Evolutionary conservation across 495 filamentous ascomycete genomes (phyloP).

Genomic region (Lasiosphaeria hispida): DNA sequence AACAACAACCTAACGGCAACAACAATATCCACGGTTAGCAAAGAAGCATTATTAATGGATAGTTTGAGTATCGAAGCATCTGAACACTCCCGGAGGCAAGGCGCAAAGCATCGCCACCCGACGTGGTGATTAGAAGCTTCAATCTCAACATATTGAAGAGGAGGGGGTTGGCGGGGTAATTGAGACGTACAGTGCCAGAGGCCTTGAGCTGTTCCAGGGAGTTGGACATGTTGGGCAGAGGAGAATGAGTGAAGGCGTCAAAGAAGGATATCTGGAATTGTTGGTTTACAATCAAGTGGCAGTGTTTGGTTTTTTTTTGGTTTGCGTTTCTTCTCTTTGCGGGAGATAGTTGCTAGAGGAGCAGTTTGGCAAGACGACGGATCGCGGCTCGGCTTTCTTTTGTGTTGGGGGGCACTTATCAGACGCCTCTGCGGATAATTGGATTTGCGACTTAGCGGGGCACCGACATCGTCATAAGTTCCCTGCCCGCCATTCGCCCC

Average conservation of each 20-base stretch:
- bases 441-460: conserved; percentile 4
- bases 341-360: no score
- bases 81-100: no score
- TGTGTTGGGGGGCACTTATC: conserved; percentile 11
- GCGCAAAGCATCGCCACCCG: conserved; percentile 1
- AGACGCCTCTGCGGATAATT: conserved; percentile 12
- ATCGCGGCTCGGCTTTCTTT: conserved; percentile 12
- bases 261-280: neutral
- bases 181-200: conserved; percentile 79
- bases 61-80: no score
- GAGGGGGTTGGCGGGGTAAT: conserved; percentile 43
- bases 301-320: neutral
- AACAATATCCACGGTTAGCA: conserved; percentile 27
- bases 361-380: neutral
- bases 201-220: conserved; percentile 96
- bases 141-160: conserved; percentile 11
- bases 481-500: conserved; percentile 1
- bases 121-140: conserved; percentile 7
- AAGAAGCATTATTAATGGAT: neutral
- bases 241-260: conserved; percentile 2
- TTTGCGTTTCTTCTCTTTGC: neutral
- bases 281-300: neutral
- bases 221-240: conserved; percentile 61
- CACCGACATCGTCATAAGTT: conserved; percentile 14
- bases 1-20: conserved; percentile 69